Evolutionary conservation across 2,329 filamentous ascomycete species (phyloP).

Genomic region (Epichloe amarillans): DNA sequence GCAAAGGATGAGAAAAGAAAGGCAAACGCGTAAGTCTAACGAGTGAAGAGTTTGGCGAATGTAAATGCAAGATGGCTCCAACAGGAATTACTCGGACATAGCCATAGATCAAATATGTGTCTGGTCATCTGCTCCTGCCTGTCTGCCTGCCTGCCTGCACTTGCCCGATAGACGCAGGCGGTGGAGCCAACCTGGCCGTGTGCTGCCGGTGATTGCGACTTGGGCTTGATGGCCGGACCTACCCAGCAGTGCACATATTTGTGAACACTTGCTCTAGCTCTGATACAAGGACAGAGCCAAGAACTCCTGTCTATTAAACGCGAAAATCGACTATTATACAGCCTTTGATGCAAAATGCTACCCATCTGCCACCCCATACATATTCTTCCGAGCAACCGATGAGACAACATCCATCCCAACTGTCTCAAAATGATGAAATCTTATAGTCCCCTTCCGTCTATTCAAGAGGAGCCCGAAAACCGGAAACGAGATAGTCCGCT

Average conservation of each 20-base stretch:
- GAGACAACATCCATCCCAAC: slow-evolving; percentile 2
- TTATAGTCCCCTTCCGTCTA: neutral
- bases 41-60: neutral
- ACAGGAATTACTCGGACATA: neutral
- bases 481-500: neutral
- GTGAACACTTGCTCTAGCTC: too few species aligned
- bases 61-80: neutral
- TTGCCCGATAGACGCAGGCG: neutral
- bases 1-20: neutral
- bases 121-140: neutral
- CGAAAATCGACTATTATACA: slow-evolving; percentile 19
- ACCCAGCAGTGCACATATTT: too few species aligned
- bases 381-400: slow-evolving; percentile 12
- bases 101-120: neutral
- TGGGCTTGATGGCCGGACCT: too few species aligned
- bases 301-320: slow-evolving; percentile 7
- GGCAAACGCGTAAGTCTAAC: neutral
- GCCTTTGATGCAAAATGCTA: slow-evolving; percentile 10
- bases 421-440: neutral
- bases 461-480: neutral
- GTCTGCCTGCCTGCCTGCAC: neutral
- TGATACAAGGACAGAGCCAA: neutral
- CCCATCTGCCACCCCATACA: slow-evolving; percentile 13
- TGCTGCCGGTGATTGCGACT: too few species aligned
- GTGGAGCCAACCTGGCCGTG: neutral